Percentiles rank a stretch among this genome's conserved stretches.
These are phyloP conservation scores for Myriosclerotinia duriaeana DNA, from an alignment of 2,329 filamentous ascomycete species.

Conservation along the genomic window DNA sequence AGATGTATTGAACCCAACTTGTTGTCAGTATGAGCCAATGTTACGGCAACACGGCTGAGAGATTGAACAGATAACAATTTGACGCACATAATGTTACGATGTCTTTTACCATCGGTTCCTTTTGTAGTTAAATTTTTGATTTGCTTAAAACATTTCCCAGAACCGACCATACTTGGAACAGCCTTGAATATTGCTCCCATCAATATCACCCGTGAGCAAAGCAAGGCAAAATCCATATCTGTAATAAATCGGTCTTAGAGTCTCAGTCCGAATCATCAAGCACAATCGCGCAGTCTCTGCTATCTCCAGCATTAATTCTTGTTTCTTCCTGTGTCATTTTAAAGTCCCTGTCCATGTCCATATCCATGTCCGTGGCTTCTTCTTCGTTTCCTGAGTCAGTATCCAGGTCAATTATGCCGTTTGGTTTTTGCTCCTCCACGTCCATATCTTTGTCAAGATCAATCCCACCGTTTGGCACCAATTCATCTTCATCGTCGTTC, in stretches of 20 bases:
- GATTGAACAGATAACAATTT: too few species aligned
- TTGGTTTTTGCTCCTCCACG: neutral
- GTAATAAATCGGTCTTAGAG: too few species aligned
- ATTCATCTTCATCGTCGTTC: too few species aligned
- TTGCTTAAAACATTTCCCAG: neutral
- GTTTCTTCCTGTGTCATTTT: neutral
- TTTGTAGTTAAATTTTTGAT: too few species aligned
- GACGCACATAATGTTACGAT: too few species aligned
- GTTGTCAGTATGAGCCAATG: too few species aligned
- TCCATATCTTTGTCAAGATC: neutral
- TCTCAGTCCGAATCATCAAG: conserved; percentile 8
- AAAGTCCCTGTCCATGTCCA: neutral
- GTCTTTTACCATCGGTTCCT: too few species aligned
- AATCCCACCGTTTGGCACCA: too few species aligned
- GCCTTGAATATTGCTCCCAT: neutral
- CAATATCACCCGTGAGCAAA: neutral
- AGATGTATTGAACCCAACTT: too few species aligned
- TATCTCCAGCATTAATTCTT: neutral
- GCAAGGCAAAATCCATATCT: neutral
- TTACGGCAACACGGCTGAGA: too few species aligned
- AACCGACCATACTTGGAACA: neutral
- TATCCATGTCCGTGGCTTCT: neutral
- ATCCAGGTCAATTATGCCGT: too few species aligned
- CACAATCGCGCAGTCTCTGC: neutral
- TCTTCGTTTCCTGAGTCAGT: neutral